Percentiles rank a stretch among this genome's conserved stretches.
Conservation (phyloP, 73 alveolate species). For the Uronychia binucleata region DNA sequence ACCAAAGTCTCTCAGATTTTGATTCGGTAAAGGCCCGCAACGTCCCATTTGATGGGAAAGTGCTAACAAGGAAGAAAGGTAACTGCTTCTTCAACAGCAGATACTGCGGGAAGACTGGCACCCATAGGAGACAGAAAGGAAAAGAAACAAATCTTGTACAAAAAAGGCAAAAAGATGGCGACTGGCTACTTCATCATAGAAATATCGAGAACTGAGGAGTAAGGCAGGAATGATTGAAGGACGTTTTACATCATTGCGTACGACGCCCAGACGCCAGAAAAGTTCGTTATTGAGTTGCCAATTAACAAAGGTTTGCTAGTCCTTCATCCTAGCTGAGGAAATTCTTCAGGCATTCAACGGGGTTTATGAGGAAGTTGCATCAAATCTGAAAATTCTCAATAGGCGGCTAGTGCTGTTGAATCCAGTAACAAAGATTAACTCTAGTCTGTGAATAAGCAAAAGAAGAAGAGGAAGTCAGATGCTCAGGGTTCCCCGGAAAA, state of each 20-base stretch:
- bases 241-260: too few species aligned
- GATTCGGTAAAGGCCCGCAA: too few species aligned
- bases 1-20: too few species aligned
- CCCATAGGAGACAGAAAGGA: neutral
- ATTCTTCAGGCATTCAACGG: conserved; percentile 45
- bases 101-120: neutral
- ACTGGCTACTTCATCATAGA: too few species aligned
- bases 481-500: too few species aligned
- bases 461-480: neutral
- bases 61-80: neutral
- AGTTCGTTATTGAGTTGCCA: conserved; percentile 50
- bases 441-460: neutral
- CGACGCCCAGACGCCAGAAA: conserved; percentile 61
- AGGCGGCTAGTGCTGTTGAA: conserved; percentile 58
- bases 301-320: conserved; percentile 27
- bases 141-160: neutral
- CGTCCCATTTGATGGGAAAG: neutral
- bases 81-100: too few species aligned
- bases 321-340: conserved; percentile 12
- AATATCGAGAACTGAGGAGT: too few species aligned
- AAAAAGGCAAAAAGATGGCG: neutral
- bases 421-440: conserved; percentile 8
- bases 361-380: conserved; percentile 19
- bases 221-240: too few species aligned
- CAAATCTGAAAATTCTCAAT: conserved; percentile 28